These are phyloP conservation scores for Waitea zeae DNA, from an alignment of 1,284 basidiomycete genomes.

Conservation along the genomic window DNA sequence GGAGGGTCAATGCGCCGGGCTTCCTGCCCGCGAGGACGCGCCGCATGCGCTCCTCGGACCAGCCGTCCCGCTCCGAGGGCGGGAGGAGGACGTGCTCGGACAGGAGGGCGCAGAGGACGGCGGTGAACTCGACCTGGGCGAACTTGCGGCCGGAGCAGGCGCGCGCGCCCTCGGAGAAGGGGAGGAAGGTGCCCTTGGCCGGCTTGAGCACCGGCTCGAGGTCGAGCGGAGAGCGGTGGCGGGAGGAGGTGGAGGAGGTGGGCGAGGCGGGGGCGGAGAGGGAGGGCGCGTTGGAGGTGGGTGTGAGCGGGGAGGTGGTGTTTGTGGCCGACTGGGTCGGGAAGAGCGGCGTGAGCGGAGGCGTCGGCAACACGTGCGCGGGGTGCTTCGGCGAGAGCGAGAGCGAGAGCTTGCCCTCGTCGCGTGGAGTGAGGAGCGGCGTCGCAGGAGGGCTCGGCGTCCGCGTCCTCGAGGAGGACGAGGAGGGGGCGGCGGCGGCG, in stretches of 20 bases:
- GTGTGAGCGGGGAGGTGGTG: neutral
- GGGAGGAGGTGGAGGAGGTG: neutral
- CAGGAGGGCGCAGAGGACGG: slow-evolving; percentile 6
- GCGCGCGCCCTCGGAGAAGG: slow-evolving; percentile 9
- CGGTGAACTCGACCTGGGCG: slow-evolving; percentile 8
- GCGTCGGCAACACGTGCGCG: no score
- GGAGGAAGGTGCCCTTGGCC: slow-evolving; percentile 7
- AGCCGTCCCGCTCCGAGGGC: neutral
- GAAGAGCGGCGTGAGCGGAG: neutral
- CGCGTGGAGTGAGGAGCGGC: neutral
- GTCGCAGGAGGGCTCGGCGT: no score
- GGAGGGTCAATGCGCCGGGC: slow-evolving; percentile 7
- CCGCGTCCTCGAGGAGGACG: neutral
- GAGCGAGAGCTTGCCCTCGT: no score
- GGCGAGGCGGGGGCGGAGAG: neutral
- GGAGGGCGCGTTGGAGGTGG: neutral
- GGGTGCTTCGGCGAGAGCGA: no score
- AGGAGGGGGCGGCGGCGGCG: neutral
- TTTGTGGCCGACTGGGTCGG: neutral
- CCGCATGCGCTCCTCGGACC: slow-evolving; percentile 3
- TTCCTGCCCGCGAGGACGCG: slow-evolving; percentile 7
- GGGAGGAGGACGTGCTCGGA: slow-evolving; percentile 4
- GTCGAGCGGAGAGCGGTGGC: neutral
- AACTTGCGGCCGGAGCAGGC: slow-evolving; percentile 9
- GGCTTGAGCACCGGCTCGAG: slow-evolving; percentile 6